These are phyloP conservation scores for Aristolochia contorta DNA, from an alignment of 164 flowering plant genomes.

Conservation along the genomic window DNA sequence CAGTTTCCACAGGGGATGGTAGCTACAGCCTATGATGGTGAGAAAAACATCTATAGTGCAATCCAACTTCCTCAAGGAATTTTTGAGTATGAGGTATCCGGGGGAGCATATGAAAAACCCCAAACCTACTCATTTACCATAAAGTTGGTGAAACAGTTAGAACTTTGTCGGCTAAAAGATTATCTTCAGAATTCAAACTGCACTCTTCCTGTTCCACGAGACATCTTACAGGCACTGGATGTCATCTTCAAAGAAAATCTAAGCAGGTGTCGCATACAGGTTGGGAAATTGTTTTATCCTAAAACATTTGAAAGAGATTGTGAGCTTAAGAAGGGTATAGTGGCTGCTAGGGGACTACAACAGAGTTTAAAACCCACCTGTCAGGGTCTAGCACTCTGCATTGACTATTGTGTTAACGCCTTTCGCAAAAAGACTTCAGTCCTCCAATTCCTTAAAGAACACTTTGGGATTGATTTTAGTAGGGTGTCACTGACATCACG, in stretches of 20 bases:
- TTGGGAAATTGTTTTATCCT: constrained; percentile 41
- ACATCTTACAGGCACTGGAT: constrained; percentile 64
- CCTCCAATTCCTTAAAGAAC: constrained; percentile 37
- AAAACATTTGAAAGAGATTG: constrained; percentile 3
- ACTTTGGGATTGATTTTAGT: constrained; percentile 14
- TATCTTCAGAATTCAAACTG: constrained; percentile 25
- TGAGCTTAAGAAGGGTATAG: constrained; percentile 40
- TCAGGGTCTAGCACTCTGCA: constrained; percentile 43
- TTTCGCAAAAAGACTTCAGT: constrained; percentile 43
- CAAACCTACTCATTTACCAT: constrained; percentile 25
- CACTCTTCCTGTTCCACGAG: constrained; percentile 28
- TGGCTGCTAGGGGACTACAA: constrained; percentile 42
- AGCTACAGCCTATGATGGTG: constrained; percentile 56
- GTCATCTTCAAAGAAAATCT: constrained; percentile 68
- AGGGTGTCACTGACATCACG: background rate
- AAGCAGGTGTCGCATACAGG: constrained; percentile 18
- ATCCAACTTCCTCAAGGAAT: constrained; percentile 36
- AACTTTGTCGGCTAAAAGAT: constrained; percentile 30
- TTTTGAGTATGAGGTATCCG: constrained; percentile 30
- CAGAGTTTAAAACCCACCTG: constrained; percentile 55
- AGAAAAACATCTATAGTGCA: constrained; percentile 53
- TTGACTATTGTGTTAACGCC: constrained; percentile 55
- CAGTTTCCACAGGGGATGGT: constrained; percentile 14
- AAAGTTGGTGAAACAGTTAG: constrained; percentile 33
- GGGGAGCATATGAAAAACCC: constrained; percentile 22